A percentile compares a stretch with the other conserved stretches of the same genome.
Conservation (phyloP, 2,329 filamentous ascomycete species). For the Teratosphaeria gauchensis region DNA sequence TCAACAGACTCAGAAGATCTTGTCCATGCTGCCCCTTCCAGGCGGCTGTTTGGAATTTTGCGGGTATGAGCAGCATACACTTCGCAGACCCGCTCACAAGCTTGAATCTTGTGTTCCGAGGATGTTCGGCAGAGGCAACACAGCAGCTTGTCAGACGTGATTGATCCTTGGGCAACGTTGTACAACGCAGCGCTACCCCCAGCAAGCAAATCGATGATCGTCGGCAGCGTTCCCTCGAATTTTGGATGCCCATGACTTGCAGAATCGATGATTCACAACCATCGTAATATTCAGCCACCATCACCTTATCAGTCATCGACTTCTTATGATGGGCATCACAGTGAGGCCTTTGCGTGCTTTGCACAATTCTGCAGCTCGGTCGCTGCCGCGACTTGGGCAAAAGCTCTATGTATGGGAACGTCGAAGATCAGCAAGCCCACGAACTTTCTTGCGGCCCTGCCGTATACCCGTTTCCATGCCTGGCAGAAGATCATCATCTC, state of each 20-base stretch:
- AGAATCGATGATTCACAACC: neutral
- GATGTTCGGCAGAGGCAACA: neutral
- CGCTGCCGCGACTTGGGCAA: neutral
- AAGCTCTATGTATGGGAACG: neutral
- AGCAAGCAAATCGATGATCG: neutral
- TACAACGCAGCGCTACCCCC: neutral
- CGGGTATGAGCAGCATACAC: neutral
- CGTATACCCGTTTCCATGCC: neutral
- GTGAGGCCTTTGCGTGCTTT: neutral
- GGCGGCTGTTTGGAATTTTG: neutral
- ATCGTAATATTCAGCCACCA: too few relatives aligned
- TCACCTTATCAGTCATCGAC: too few relatives aligned
- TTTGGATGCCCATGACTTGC: neutral
- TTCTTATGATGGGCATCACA: too few relatives aligned
- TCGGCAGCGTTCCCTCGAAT: neutral
- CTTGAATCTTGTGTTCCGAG: neutral
- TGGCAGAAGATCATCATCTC: neutral
- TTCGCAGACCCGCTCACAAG: neutral
- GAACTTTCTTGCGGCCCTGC: neutral
- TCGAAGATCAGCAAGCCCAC: neutral
- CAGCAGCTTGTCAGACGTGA: neutral
- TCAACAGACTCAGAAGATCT: neutral
- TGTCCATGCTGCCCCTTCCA: neutral
- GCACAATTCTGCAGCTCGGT: neutral
- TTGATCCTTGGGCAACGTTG: neutral